Evolutionary conservation across 345 rosid species (phyloP).

Genomic region (Ricinus communis): DNA sequence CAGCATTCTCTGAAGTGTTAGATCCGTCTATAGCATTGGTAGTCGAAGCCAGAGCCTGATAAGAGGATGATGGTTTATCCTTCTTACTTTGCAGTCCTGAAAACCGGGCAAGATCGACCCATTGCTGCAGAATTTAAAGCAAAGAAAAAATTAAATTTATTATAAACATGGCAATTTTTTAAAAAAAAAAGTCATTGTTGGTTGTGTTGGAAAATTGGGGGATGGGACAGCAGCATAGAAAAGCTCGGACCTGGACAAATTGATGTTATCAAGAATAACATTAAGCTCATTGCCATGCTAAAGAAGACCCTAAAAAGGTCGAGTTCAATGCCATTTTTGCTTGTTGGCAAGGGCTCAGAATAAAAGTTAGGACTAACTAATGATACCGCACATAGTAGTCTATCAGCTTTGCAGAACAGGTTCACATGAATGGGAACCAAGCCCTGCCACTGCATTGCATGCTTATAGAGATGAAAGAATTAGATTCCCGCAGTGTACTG

Average conservation of each 20-base stretch:
- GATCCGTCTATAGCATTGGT: slow-evolving; percentile 45
- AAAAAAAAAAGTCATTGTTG: background rate
- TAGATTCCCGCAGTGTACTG: background rate
- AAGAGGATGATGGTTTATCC: slow-evolving; percentile 37
- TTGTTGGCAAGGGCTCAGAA: background rate
- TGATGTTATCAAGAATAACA: background rate
- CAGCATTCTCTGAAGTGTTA: slow-evolving; percentile 53
- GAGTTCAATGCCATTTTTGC: background rate
- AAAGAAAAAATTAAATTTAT: slow-evolving; percentile 9
- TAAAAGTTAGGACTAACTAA: background rate
- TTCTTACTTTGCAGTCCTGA: slow-evolving; percentile 75
- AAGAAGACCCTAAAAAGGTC: background rate
- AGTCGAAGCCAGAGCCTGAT: slow-evolving; percentile 43
- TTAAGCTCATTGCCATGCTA: background rate
- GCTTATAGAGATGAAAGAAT: background rate
- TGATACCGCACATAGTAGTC: background rate
- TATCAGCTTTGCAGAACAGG: background rate
- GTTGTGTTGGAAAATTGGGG: background rate
- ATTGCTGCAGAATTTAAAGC: slow-evolving; percentile 61
- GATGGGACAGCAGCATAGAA: background rate
- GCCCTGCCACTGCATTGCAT: background rate
- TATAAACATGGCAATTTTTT: background rate
- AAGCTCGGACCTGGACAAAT: background rate
- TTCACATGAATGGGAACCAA: background rate
- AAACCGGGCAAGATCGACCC: slow-evolving; percentile 90